A percentile compares a stretch with the other conserved stretches of the same genome.
These are phyloP conservation scores for Paraphoma sp. DNA, from an alignment of 2,329 filamentous ascomycete genomes.

Conservation along the genomic window DNA sequence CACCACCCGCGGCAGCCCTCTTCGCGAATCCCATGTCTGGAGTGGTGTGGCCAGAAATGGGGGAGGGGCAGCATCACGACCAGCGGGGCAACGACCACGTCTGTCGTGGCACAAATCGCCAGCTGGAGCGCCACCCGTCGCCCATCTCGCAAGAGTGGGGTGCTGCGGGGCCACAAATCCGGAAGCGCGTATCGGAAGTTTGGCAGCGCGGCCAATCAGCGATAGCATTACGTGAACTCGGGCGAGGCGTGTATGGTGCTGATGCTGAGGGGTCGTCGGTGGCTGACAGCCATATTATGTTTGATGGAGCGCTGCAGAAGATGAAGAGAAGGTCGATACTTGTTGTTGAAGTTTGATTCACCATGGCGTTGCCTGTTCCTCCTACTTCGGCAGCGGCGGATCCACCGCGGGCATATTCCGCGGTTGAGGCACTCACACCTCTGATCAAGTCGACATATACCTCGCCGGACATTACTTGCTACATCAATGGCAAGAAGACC, in stretches of 20 bases:
- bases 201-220: slow-evolving; percentile 23
- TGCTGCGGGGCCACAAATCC: slow-evolving; percentile 6
- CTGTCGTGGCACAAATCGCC: neutral
- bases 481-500: slow-evolving; percentile 87
- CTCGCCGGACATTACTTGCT: slow-evolving; percentile 76
- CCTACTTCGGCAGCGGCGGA: slow-evolving; percentile 38
- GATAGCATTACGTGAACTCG: slow-evolving; percentile 28
- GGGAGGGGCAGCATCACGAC: slow-evolving; percentile 18
- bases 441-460: slow-evolving; percentile 82
- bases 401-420: slow-evolving; percentile 31
- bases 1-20: slow-evolving; percentile 7
- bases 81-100: neutral
- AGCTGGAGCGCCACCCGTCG: neutral
- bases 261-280: slow-evolving; percentile 20
- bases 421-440: slow-evolving; percentile 58
- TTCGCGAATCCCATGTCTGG: slow-evolving; percentile 24
- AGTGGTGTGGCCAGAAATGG: slow-evolving; percentile 39
- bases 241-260: slow-evolving; percentile 10
- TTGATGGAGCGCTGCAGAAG: neutral
- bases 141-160: slow-evolving; percentile 27
- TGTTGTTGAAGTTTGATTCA: neutral
- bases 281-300: slow-evolving; percentile 5
- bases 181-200: slow-evolving; percentile 7
- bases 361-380: slow-evolving; percentile 39
- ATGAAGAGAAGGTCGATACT: neutral